Evolutionary conservation across 495 filamentous ascomycete genomes (phyloP), one percentile per base, ranked within the genome.

Genomic region (Daldinia concentrica): DNA sequence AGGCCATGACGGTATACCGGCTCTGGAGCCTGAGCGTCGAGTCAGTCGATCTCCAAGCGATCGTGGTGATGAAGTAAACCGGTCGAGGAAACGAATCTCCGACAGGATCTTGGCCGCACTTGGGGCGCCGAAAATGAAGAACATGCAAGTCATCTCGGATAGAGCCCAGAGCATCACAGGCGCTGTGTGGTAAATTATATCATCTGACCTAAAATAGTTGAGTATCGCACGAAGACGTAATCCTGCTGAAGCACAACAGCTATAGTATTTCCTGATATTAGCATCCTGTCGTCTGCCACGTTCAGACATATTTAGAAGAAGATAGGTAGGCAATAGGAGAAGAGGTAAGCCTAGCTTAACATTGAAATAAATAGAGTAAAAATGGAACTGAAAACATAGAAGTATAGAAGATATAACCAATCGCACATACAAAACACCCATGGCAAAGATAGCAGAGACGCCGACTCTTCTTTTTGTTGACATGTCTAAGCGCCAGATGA

Each of bases 341-440:
- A 11, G n/a, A 51, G 36, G 29, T 34, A 45, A 68, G 69, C 27
- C 71, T 63, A 22, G 29, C 26, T 34, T 34, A 6, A 5, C 14
- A 57, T 36, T 14, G 2, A 22, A 22, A 24, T 12, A 17, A 15
- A 68, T 69, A 24, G 22, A 50, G 26, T 22, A 17, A 1, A 24
- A 43, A 43, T 11, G 32, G 15, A 39, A 27, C 22, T 45, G 4
- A 9, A 27, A 26, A 27, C 22, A 39, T 9, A 27, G 32, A 41
- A 43, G 12, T 3, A 3, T 24, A 37, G 17, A 65, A 22, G 60
- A 51, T 12, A 27, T 14, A 56, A 62, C 15, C 8, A 6, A 12
- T 48, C 12, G 41, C 15, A 75, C 77, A 32, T 76, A 83, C 81
- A 83, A 55, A 9, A 78, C 30, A 45, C 80, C 80, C 7, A 82